Evolutionary conservation across 2,329 filamentous ascomycete species (phyloP).

Genomic region (Arachnomyces sp.): DNA sequence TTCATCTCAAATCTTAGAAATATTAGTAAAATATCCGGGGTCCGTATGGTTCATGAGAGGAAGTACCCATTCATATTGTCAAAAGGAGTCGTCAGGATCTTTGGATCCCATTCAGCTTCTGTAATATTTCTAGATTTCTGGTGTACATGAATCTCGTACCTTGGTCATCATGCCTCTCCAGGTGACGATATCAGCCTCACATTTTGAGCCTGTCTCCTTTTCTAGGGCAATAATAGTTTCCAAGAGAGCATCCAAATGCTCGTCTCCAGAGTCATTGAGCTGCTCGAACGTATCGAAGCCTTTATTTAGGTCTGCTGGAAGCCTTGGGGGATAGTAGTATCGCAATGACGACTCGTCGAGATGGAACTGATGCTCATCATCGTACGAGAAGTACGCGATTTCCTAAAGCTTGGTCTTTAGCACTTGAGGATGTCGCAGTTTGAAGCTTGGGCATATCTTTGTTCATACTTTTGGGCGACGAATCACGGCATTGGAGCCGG

Average conservation of each 20-base stretch:
- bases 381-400: constrained; percentile 88
- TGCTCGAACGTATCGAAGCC: constrained; percentile 80
- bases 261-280: constrained; percentile 72
- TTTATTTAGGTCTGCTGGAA: constrained; percentile 66
- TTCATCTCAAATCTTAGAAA: constrained; percentile 84
- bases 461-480: constrained; percentile 61
- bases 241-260: constrained; percentile 79
- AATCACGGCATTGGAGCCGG: constrained; percentile 60
- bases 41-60: constrained; percentile 6
- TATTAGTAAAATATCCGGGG: constrained; percentile 8
- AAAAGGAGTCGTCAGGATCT: constrained; percentile 83
- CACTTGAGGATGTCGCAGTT: background rate
- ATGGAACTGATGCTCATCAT: constrained; percentile 69
- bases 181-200: constrained; percentile 73
- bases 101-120: constrained; percentile 5
- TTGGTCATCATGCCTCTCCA: constrained; percentile 99
- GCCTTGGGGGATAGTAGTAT: constrained; percentile 74
- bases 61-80: constrained; percentile 70
- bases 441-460: background rate
- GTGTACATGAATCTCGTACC: constrained; percentile 40
- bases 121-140: background rate
- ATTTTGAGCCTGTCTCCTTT: constrained; percentile 56
- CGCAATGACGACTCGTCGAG: constrained; percentile 71
- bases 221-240: constrained; percentile 69
- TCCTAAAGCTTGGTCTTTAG: constrained; percentile 50